Evolutionary conservation across 768 basidiomycete genomes (phyloP).

Genomic region (Tulasnella calospora): DNA sequence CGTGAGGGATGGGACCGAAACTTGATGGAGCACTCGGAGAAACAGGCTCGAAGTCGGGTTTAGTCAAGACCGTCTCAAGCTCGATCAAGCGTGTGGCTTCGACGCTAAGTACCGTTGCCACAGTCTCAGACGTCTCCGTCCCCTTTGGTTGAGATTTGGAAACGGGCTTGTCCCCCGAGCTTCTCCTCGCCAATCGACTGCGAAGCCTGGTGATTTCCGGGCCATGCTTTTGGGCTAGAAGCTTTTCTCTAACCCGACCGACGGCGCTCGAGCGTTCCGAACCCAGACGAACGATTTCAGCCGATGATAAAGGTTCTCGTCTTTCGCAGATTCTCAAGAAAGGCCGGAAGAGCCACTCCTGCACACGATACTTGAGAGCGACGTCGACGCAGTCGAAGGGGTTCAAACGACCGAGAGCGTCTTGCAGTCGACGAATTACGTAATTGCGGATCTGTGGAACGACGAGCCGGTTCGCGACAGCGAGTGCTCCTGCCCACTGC

Average conservation of each 20-base stretch:
- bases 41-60: neutral
- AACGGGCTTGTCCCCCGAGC: neutral
- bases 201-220: neutral
- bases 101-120: neutral
- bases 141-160: neutral
- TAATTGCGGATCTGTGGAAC: neutral
- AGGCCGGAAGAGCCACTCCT: neutral
- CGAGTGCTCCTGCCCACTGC: neutral
- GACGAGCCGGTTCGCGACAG: neutral
- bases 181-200: neutral
- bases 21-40: neutral
- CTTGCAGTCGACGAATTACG: neutral
- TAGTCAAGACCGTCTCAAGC: neutral
- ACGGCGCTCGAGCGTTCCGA: neutral
- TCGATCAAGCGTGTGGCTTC: neutral
- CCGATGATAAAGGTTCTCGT: neutral
- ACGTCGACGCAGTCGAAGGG: neutral
- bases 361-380: neutral
- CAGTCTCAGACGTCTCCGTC: neutral
- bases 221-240: neutral
- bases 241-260: neutral
- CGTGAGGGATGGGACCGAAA: neutral
- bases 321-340: neutral
- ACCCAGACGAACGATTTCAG: neutral
- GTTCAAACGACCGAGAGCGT: neutral